phyloP scores from a whole-genome alignment of 371 early-diverging fungal species.

The Syncephalastrum monosporum region DNA sequence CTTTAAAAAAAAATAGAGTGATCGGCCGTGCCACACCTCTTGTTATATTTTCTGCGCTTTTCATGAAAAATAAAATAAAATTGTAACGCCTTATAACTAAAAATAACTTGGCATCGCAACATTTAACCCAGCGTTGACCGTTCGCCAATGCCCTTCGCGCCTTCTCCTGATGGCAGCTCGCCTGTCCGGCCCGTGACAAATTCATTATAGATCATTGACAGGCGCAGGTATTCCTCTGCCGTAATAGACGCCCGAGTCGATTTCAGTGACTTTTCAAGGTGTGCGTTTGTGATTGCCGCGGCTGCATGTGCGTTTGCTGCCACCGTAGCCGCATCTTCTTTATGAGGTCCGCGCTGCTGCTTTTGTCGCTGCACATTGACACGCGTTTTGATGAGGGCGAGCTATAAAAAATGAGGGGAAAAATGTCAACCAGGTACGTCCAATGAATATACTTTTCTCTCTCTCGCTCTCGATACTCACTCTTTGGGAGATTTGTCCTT shows the following conservation, averaged over 20 bases:
- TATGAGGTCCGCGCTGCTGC: constrained; percentile 6
- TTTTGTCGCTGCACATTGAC: constrained; percentile 8
- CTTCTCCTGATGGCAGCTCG: constrained; percentile 65
- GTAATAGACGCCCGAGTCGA: constrained; percentile 68
- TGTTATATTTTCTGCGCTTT: no score
- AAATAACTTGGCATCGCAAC: no score
- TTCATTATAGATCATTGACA: constrained; percentile 63
- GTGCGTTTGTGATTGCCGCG: constrained; percentile 47
- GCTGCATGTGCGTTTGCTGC: constrained; percentile 17
- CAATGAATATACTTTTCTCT: background rate
- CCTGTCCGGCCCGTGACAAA: constrained; percentile 70
- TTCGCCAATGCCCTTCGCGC: constrained; percentile 67
- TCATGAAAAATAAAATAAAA: no score
- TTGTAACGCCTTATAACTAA: no score
- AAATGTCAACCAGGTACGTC: background rate
- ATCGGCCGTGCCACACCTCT: no score
- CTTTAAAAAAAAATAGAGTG: no score
- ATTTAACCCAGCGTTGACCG: constrained; percentile 59
- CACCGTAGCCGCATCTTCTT: constrained; percentile 5
- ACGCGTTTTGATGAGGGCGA: constrained; percentile 57
- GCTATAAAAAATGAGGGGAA: constrained; percentile 21
- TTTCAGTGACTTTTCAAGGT: constrained; percentile 61
- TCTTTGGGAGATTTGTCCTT: constrained; percentile 57
- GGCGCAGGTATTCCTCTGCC: constrained; percentile 54
- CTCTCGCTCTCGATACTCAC: constrained; percentile 28